Evolutionary conservation across 352 stramenopile genomes (phyloP), one percentile per base, ranked within the genome.

Genomic region (Pythium myriotylum): DNA sequence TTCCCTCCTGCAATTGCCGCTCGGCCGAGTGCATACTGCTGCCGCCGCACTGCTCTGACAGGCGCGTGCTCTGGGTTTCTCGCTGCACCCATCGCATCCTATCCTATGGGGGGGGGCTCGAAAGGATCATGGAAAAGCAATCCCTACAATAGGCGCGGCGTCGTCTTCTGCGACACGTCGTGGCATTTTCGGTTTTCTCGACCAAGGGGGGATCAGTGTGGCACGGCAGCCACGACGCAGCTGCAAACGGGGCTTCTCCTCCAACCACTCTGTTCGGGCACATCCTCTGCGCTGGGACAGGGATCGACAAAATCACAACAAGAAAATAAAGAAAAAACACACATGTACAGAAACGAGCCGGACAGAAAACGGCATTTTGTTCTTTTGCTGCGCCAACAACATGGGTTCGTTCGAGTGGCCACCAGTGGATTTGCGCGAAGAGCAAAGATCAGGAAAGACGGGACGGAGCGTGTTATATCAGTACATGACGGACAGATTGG

Each of bases 331-430:
- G n/a, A n/a, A n/a, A n/a, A n/a, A n/a, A n/a, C n/a, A n/a, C n/a
- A 23, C 41, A 24, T 14, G 24, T 3, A 8, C 40, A 42, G 43
- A 29, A 43, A 61, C 54, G 32, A 43, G 42, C 26, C 29, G 16
- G n/a, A n/a, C n/a, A 26, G 3, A 43, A 43, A 43, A 17, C 37
- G 37, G 9, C 29, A 13, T 43, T 22, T 27, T 8, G 17, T 17
- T 35, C 10, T 43, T 22, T 27, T 8, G 17, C 5, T 35, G 29
- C 29, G 37, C 43, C 27, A 43, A 32, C 41, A 32, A 67, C 27
- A 67, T 67, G 59, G 59, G 50, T 67, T 67, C 59, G 59, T 42
- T 67, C 33, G 42, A 32, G 17, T 60, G 49, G 39, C 51, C 42
- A 19, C 59, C 59, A 67, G 39, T 61, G 59, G 41, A 53, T 53